Base-by-base conservation (phyloP, 2,329 filamentous ascomycete species). In the Fusarium sp. region DNA sequence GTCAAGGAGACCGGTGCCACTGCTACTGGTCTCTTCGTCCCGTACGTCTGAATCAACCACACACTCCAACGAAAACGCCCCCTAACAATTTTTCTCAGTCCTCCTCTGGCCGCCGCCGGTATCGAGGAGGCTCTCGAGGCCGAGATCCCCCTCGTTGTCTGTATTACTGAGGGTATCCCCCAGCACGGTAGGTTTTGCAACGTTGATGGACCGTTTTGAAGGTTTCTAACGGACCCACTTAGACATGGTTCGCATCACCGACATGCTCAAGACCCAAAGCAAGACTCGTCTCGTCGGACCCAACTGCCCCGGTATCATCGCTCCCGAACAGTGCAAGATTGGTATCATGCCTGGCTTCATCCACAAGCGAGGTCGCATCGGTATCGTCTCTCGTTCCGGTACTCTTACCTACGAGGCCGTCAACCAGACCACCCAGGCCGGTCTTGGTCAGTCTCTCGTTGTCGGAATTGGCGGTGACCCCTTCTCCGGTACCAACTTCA, bases 261-360 rank as follows among this genome's bases (percentile, higher is more conserved):
- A 94, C 83, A 97, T 98, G 84, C 90, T 99, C 82, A 98, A 98
- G 90, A 94, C 95, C 62, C 96, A 99, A 87, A 91, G 87, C 88
- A 98, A 98, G 90, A 98, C 95, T 76, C 93, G 96, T 81, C 90
- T 99, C 80, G 94, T 98, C 71, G 95, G 95, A 77, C 95, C 95
- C 80, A 99, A 98, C 89, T 99, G 96, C 88, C 96, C 96, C 74
- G 96, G 95, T 83, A 95, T 98, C 85, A 98, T 98, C 84, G 95
- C 89, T 61, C 90, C 90, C 69, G 96, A 95, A 79, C 95, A 97
- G 90, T 99, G 96, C 91, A 99, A 99, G 89, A 98, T 99, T 81
- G 96, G 96, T 82, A 99, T 99, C 87, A 98, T 99, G 96, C 83
- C 96, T 75, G 96, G 96, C 80, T 98, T 98, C 89, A 98, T 99